Percentiles rank a stretch among this genome's conserved stretches.
These are phyloP conservation scores for Rhizopogon vesiculosus DNA, from an alignment of 768 basidiomycete genomes.

Conservation along the genomic window DNA sequence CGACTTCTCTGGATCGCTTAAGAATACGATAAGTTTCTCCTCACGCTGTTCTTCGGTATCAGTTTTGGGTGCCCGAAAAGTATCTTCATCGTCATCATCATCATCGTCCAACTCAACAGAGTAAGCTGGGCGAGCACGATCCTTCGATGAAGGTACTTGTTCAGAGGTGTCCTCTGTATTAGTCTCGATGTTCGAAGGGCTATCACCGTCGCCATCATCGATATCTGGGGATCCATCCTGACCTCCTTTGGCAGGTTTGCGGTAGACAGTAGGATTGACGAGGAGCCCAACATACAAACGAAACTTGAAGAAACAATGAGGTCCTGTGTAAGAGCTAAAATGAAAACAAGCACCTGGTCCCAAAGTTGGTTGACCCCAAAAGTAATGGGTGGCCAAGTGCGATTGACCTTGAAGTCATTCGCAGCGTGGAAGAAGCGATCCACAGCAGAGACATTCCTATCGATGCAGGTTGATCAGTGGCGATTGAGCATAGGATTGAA, in stretches of 20 bases:
- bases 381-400: constrained; percentile 32
- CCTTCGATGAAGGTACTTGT: constrained; percentile 7
- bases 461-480: neutral
- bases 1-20: constrained; percentile 54
- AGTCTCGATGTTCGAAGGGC: neutral
- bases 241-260: constrained; percentile 22
- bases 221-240: constrained; percentile 32
- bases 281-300: constrained; percentile 58
- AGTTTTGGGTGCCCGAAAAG: constrained; percentile 27
- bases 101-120: constrained; percentile 14
- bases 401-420: constrained; percentile 44
- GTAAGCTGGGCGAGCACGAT: constrained; percentile 20
- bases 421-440: constrained; percentile 61
- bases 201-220: constrained; percentile 13
- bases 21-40: constrained; percentile 45
- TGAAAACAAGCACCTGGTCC: constrained; percentile 49
- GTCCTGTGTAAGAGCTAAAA: neutral
- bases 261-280: constrained; percentile 35
- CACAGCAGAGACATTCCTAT: constrained; percentile 37
- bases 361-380: constrained; percentile 42
- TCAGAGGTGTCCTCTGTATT: neutral
- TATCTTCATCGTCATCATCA: constrained; percentile 32
- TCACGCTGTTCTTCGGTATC: constrained; percentile 35
- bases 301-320: constrained; percentile 36
- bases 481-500: constrained; percentile 1